Conservation (phyloP, 306 rosid species). For the Inga oerstediana region DNA sequence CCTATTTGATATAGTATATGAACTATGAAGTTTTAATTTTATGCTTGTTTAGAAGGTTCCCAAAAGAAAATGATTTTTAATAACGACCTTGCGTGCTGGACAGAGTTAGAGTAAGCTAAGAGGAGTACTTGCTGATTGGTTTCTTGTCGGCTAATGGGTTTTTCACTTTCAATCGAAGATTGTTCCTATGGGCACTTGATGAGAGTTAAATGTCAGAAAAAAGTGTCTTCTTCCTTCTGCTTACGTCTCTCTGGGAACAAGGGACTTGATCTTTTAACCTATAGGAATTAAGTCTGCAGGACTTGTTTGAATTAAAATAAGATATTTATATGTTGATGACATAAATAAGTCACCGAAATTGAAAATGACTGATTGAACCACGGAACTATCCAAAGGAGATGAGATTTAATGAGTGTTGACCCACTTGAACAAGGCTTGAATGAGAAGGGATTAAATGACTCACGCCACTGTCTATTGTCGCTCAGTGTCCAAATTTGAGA, state of each 20-base stretch:
- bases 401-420: constrained; percentile 28
- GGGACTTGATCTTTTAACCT: background rate
- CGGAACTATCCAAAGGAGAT: constrained; percentile 21
- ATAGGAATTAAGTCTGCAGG: background rate
- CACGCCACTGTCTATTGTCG: constrained; percentile 9
- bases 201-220: background rate
- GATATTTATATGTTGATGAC: background rate
- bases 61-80: background rate
- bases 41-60: background rate
- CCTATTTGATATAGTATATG: background rate
- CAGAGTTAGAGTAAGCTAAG: background rate
- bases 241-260: constrained; percentile 3
- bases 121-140: background rate
- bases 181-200: background rate
- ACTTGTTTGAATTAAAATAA: background rate
- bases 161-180: background rate
- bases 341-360: background rate
- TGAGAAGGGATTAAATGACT: background rate
- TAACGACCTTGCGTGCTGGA: background rate
- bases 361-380: constrained; percentile 37
- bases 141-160: background rate
- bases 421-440: background rate
- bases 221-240: background rate
- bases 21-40: background rate
- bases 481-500: background rate